Evolutionary conservation across 2,329 filamentous ascomycete species (phyloP).

Genomic region (Epichloe festucae): DNA sequence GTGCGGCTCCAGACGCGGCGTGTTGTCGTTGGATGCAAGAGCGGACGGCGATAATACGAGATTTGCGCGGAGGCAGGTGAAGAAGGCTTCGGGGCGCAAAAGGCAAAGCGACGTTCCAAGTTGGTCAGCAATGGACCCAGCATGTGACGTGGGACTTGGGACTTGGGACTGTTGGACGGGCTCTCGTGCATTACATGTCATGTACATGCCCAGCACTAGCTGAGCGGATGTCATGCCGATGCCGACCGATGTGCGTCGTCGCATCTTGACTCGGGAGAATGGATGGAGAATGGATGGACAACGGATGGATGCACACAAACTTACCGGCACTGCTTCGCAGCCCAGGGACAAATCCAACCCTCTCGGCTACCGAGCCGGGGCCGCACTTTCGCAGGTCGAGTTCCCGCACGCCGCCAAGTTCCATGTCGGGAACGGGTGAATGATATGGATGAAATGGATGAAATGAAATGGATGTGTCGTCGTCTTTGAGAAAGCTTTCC

Average conservation of each 20-base stretch:
- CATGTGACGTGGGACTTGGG: too few relatives aligned
- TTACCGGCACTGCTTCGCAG: slow-evolving; percentile 48
- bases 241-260: neutral
- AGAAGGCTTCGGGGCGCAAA: slow-evolving; percentile 47
- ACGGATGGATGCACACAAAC: slow-evolving; percentile 10
- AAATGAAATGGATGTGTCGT: neutral
- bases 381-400: slow-evolving; percentile 36
- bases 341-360: slow-evolving; percentile 42
- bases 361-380: slow-evolving; percentile 36
- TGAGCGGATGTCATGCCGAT: neutral
- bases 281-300: too few relatives aligned
- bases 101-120: too few relatives aligned
- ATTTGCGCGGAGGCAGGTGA: slow-evolving; percentile 70
- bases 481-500: neutral
- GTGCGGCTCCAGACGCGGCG: slow-evolving; percentile 47
- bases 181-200: too few relatives aligned
- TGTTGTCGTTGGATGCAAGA: slow-evolving; percentile 50
- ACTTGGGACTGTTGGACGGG: too few relatives aligned
- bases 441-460: too few relatives aligned
- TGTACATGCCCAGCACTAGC: too few relatives aligned
- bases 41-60: slow-evolving; percentile 53
- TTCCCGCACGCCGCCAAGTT: slow-evolving; percentile 28
- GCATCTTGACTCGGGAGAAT: neutral
- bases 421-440: neutral
- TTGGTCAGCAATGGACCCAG: too few relatives aligned